Conservation (phyloP, 2,329 filamentous ascomycete species). For the Colletotrichum zoysiae region DNA sequence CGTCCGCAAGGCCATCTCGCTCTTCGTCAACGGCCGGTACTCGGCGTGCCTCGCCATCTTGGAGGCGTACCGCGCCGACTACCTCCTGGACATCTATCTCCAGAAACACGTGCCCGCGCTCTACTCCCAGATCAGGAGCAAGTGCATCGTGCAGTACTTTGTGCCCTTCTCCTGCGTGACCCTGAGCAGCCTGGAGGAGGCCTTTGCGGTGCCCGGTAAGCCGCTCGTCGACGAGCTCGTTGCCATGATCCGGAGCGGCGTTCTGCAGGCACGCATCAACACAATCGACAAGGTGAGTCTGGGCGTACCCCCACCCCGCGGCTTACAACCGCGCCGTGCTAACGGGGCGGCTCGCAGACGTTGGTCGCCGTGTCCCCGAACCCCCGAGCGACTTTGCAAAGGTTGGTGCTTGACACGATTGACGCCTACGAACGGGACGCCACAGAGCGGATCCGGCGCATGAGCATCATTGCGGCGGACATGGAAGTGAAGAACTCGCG, state of each 20-base stretch:
- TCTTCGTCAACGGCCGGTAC: slow-evolving; percentile 93
- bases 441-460: slow-evolving; percentile 79
- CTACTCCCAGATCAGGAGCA: slow-evolving; percentile 82
- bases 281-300: slow-evolving; percentile 76
- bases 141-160: slow-evolving; percentile 95
- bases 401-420: slow-evolving; percentile 75
- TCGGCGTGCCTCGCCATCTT: slow-evolving; percentile 85
- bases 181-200: slow-evolving; percentile 79
- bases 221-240: slow-evolving; percentile 82
- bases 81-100: slow-evolving; percentile 90
- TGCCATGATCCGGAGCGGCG: slow-evolving; percentile 78
- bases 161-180: slow-evolving; percentile 91
- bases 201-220: slow-evolving; percentile 75
- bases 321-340: slow-evolving; percentile 27
- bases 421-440: slow-evolving; percentile 80
- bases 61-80: slow-evolving; percentile 85
- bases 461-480: slow-evolving; percentile 81
- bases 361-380: slow-evolving; percentile 79
- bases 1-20: slow-evolving; percentile 88
- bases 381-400: slow-evolving; percentile 77
- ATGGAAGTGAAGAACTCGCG: slow-evolving; percentile 71
- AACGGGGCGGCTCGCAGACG: slow-evolving; percentile 59
- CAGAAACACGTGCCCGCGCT: slow-evolving; percentile 78
- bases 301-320: slow-evolving; percentile 4
- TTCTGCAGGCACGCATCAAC: slow-evolving; percentile 85